Evolutionary conservation across 805 yeast genomes (phyloP).

Genomic region (Helenozyma baotianmanensis): DNA sequence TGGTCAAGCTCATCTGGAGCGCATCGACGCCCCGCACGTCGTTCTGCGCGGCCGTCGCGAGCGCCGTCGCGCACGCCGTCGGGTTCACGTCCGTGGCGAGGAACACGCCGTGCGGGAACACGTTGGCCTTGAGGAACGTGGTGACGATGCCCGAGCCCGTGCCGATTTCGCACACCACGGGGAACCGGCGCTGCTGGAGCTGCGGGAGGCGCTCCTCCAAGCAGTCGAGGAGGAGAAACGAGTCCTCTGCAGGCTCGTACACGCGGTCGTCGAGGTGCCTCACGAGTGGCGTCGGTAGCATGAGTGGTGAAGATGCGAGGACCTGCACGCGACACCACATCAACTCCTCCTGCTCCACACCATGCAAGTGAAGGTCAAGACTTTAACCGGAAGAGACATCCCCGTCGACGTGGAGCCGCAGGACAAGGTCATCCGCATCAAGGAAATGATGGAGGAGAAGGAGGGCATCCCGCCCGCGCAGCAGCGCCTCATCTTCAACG

Average conservation of each 20-base stretch:
- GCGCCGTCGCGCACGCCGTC: slow-evolving; percentile 54
- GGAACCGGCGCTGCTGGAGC: slow-evolving; percentile 37
- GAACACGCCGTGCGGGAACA: slow-evolving; percentile 48
- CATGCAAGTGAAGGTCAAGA: slow-evolving; percentile 73
- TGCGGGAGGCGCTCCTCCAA: slow-evolving; percentile 45
- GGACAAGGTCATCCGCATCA: slow-evolving; percentile 67
- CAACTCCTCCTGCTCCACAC: not conserved
- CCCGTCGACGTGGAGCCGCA: slow-evolving; percentile 68
- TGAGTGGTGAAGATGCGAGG: slow-evolving; percentile 19
- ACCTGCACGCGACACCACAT: no score
- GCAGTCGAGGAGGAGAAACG: slow-evolving; percentile 76
- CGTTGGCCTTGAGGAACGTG: slow-evolving; percentile 61
- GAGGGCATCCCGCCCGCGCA: slow-evolving; percentile 97
- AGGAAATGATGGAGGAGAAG: slow-evolving; percentile 89
- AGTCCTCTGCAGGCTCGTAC: slow-evolving; percentile 94
- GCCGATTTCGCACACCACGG: slow-evolving; percentile 79
- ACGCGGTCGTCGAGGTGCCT: slow-evolving; percentile 60
- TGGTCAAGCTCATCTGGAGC: slow-evolving; percentile 54
- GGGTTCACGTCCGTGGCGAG: slow-evolving; percentile 80
- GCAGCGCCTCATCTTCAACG: slow-evolving; percentile 85
- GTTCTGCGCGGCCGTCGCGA: slow-evolving; percentile 21
- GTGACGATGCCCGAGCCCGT: slow-evolving; percentile 90
- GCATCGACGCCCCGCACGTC: slow-evolving; percentile 18
- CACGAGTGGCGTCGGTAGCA: slow-evolving; percentile 79
- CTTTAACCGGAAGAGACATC: slow-evolving; percentile 79